Percentiles rank a stretch among this genome's conserved stretches.
Conservation (phyloP, 345 rosid species). For the Acer negundo region DNA sequence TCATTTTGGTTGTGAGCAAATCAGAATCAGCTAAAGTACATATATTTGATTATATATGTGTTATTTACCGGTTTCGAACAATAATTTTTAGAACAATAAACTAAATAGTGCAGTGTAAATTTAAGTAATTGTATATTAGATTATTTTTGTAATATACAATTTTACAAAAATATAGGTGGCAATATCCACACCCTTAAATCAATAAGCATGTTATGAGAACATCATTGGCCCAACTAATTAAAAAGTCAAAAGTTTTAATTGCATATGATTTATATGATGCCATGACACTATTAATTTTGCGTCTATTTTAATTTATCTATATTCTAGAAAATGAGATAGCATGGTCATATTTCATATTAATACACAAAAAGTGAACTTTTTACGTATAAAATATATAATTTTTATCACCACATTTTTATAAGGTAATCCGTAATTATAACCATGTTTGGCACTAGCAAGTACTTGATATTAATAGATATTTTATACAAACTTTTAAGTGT, state of each 20-base stretch:
- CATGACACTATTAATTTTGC: background rate
- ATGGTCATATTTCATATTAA: background rate
- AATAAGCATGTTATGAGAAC: conserved; percentile 24
- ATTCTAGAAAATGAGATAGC: background rate
- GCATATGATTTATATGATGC: background rate
- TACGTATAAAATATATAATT: background rate
- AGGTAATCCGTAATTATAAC: background rate
- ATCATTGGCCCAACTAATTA: conserved; percentile 18
- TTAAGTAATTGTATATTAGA: too few relatives aligned
- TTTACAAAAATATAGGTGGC: too few relatives aligned
- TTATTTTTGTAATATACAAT: too few relatives aligned
- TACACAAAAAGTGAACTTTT: background rate
- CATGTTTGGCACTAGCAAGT: background rate
- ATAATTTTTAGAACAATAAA: too few relatives aligned
- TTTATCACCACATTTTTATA: background rate
- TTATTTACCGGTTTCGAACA: too few relatives aligned
- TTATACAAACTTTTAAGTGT: background rate
- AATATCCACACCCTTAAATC: background rate
- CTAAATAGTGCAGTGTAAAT: too few relatives aligned
- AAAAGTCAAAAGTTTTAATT: background rate
- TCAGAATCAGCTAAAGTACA: too few relatives aligned
- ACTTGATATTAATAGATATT: background rate
- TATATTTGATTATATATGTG: too few relatives aligned
- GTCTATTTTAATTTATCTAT: too few relatives aligned
- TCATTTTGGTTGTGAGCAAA: too few relatives aligned